Evolutionary conservation across 106 monocot species (phyloP), one percentile per base, ranked within the genome.

Genomic region (Gastrodia elata): DNA sequence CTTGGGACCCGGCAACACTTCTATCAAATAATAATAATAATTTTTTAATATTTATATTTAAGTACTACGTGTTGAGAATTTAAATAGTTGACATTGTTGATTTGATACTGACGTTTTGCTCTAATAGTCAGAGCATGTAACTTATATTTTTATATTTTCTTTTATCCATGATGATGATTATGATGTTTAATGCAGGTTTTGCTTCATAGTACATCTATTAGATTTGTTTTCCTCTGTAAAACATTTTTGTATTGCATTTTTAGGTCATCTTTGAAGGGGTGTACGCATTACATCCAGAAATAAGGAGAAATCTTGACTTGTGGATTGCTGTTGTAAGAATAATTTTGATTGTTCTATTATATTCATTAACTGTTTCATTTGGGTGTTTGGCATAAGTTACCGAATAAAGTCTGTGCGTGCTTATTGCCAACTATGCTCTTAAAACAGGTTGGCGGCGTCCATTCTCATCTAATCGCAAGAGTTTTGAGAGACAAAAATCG

Each of bases 251-350:
- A 65, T 43, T 33, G 48, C 15, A 67, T 73, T 5, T 77, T 80
- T 73, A 97, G 97, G 93, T 97, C 27, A 93, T 97, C 57, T 88
- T 97, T 80, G 97, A 97, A 83, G 97, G 97, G 34, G 97, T 97
- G 55, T 93, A 90, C 80, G 86, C 97, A 40, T 78, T 97, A 67
- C 97, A 97, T 68, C 97, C 97, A 72, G 84, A 88, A 46, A 97
- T 97, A 84, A 69, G 93, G 68, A 83, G 87, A 77, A 84, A 87
- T 68, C 82, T 97, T 52, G 92, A 97, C 77, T 80, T 97, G 34
- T 93, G 97, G 90, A 97, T 97, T 81, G 92, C 97, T 84, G 97
- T 97, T 86, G 97, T 97, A 73, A 93, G 97, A 68, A 74, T 8
- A 18, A 46, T 22, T 44, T 38, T 0, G 16, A 9, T 34, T 72